phyloP scores from a whole-genome alignment of 306 rosid genomes.

The Malus asiatica region DNA sequence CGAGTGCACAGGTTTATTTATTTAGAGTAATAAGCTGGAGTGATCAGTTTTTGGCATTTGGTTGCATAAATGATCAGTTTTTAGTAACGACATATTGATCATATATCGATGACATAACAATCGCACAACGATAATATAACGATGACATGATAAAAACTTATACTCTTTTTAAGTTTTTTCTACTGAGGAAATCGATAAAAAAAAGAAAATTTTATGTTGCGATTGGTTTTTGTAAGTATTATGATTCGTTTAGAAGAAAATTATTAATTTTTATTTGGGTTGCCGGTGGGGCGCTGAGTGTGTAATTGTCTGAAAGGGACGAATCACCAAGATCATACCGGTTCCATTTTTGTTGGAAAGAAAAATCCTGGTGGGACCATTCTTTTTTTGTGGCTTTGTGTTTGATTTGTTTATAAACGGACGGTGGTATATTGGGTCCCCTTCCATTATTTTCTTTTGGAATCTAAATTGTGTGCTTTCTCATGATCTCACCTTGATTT shows the following conservation, averaged over 20 bases:
- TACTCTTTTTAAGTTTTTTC: neutral
- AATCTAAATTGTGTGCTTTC: neutral
- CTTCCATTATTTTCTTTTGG: neutral
- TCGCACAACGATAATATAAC: too few species aligned
- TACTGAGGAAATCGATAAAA: neutral
- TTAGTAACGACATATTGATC: too few species aligned
- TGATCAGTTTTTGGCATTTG: too few species aligned
- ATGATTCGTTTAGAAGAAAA: neutral
- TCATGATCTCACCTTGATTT: neutral
- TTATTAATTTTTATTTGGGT: neutral
- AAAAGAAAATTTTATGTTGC: neutral
- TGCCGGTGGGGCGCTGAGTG: neutral
- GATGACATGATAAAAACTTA: too few species aligned
- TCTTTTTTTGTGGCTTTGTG: neutral
- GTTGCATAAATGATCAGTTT: too few species aligned
- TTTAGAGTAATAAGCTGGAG: too few species aligned
- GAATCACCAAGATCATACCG: neutral
- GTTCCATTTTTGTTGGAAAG: slow-evolving; percentile 16
- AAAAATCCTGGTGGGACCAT: slow-evolving; percentile 13
- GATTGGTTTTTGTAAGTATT: neutral
- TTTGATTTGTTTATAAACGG: neutral
- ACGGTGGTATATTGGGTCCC: slow-evolving; percentile 11
- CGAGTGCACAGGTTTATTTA: neutral
- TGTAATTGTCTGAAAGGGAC: neutral
- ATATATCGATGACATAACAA: too few species aligned